Percentiles rank a stretch among this genome's conserved stretches.
These are phyloP conservation scores for Penicillium verhagenii DNA, from an alignment of 495 filamentous ascomycete genomes.

Conservation along the genomic window DNA sequence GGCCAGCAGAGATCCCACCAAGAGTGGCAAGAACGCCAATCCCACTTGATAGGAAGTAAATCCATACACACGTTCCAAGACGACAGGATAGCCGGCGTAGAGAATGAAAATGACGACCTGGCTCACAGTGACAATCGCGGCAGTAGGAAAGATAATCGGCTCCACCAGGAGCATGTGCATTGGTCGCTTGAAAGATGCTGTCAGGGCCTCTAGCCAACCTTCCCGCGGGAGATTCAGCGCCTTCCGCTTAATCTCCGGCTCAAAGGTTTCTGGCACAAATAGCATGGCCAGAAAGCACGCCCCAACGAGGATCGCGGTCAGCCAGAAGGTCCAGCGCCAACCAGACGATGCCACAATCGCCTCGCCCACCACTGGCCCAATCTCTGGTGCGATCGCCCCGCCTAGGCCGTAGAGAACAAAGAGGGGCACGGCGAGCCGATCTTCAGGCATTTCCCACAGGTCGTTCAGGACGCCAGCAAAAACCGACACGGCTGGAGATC, in stretches of 20 bases:
- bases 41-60: conserved; percentile 12
- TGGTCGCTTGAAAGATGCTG: conserved; percentile 1
- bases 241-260: conserved; percentile 5
- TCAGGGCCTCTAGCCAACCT: background rate
- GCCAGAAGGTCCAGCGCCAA: conserved; percentile 12
- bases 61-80: conserved; percentile 1
- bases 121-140: conserved; percentile 6
- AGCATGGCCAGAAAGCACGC: conserved; percentile 5
- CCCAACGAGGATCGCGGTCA: conserved; percentile 10
- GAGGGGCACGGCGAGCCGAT: background rate
- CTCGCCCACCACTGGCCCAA: conserved; percentile 8
- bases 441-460: conserved; percentile 9
- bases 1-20: conserved; percentile 10
- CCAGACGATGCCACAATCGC: background rate
- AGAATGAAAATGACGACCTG: conserved; percentile 10
- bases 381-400: background rate
- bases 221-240: conserved; percentile 1
- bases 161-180: conserved; percentile 5
- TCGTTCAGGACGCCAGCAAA: conserved; percentile 10
- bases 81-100: conserved; percentile 5
- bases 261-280: conserved; percentile 6
- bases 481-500: background rate
- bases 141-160: conserved; percentile 9
- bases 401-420: conserved; percentile 6
- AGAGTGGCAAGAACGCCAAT: conserved; percentile 8